Evolutionary conservation across 306 rosid species (phyloP).

Genomic region (Biancaea sappan): DNA sequence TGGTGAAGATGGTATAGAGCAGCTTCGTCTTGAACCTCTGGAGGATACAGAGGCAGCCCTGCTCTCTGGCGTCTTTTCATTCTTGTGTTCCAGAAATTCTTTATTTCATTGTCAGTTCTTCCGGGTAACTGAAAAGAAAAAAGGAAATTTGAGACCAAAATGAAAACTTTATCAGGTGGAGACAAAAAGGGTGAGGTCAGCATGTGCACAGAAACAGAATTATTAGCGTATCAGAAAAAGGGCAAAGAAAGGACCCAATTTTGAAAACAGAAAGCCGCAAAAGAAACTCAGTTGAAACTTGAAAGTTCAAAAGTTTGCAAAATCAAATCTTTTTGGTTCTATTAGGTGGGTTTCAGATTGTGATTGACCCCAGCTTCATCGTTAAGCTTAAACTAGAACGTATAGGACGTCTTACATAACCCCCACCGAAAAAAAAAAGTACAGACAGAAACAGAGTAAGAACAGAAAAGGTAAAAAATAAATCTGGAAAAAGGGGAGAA

Average conservation of each 20-base stretch:
- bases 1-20: constrained; percentile 36
- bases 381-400: not conserved
- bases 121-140: constrained; percentile 72
- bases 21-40: constrained; percentile 48
- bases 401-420: not conserved
- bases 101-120: constrained; percentile 88
- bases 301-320: constrained; percentile 23
- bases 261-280: not conserved
- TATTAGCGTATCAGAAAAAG: not conserved
- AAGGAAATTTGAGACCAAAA: not conserved
- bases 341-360: not conserved
- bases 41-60: constrained; percentile 75
- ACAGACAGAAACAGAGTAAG: not conserved
- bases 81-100: constrained; percentile 90
- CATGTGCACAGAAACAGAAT: not conserved
- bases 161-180: constrained; percentile 30
- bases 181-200: constrained; percentile 41
- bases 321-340: not conserved
- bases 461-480: constrained; percentile 4
- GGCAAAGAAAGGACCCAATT: too few relatives aligned
- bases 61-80: constrained; percentile 74
- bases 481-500: not conserved
- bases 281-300: constrained; percentile 13
- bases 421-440: not conserved
- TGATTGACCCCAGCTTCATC: not conserved